Base-by-base conservation (phyloP, 306 rosid species). In the Spatholobus suberectus region DNA sequence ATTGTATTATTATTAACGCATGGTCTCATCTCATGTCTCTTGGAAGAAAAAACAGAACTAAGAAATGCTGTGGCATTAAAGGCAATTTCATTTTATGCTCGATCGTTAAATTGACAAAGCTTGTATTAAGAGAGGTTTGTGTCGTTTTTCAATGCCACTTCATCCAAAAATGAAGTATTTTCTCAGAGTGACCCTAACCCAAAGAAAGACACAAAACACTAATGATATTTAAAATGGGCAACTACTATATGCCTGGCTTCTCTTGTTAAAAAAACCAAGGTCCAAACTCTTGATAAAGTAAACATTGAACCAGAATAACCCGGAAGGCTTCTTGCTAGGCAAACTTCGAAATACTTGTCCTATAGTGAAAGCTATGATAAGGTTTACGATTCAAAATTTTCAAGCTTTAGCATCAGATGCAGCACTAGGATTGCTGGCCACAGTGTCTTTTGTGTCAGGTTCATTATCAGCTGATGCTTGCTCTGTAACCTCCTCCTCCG, bases 391-490 rank as follows among this genome's bases (percentile, higher is more conserved):
- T 74, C 24, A 62, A 59, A 11, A 5, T 4, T 18, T 73, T 78
- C 17, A 86, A 59, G 79, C 81, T 79, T 68, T 82, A 41, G 82
- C 70, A 41, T 78, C 79, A 29, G 82, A 24, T 62, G 63, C 83
- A 34, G 12, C 73, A 9, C 58, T 63, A 23, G 67, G 15, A 27
- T 55, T 61, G 24, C 49, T 3, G 32, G 69, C 43, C n/a, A 5
- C 52, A 0, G 80, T 26, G 70, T 75, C 85, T 70, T 80, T 71
- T 13, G 62, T 8, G 66, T 17, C 69, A 24, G 51, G 44, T 58
- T 83, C 87, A 32, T 51, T 70, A 29, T 79, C 77, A 75, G 66
- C 51, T 46, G 89, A 74, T 78, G 69, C 81, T 83, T 70, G 46
- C 3, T 51, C 85, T 4, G 79, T 8, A 17, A 24, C 29, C 72